These are phyloP conservation scores for Ophiorrhiza pumila DNA, from an alignment of 257 asterid species.

Conservation along the genomic window DNA sequence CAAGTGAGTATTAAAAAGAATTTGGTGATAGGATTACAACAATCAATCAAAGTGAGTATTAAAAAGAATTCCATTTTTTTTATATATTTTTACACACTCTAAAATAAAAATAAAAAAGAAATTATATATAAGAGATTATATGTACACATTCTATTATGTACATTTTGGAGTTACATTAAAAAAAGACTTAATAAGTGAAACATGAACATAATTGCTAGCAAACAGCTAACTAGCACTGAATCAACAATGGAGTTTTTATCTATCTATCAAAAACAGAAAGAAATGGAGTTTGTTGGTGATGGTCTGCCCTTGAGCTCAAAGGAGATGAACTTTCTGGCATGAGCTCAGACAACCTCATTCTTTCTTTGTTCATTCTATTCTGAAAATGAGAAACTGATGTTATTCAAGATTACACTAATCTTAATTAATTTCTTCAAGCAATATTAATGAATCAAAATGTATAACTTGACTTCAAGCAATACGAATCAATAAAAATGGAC, in stretches of 20 bases:
- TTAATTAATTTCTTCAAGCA: background rate
- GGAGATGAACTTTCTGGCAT: conserved; percentile 59
- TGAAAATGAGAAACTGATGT: conserved; percentile 30
- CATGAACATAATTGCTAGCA: conserved; percentile 21
- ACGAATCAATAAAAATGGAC: background rate
- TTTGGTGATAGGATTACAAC: no score
- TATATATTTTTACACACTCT: no score
- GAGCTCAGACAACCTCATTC: conserved; percentile 59
- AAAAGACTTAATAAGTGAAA: background rate
- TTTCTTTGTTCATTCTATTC: conserved; percentile 69
- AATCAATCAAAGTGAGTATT: no score
- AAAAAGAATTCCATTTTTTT: no score
- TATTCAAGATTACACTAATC: background rate
- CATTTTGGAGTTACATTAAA: background rate
- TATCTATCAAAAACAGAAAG: conserved; percentile 68
- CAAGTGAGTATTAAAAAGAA: no score
- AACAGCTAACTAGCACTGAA: conserved; percentile 18
- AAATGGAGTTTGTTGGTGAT: conserved; percentile 31
- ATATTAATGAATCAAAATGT: background rate
- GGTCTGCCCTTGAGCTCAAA: conserved; percentile 38
- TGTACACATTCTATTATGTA: background rate
- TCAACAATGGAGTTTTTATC: background rate
- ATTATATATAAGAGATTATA: background rate
- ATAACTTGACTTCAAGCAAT: no score
- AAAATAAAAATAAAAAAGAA: no score